phyloP scores from a whole-genome alignment of 345 rosid genomes.

The Arabis hirsuta region DNA sequence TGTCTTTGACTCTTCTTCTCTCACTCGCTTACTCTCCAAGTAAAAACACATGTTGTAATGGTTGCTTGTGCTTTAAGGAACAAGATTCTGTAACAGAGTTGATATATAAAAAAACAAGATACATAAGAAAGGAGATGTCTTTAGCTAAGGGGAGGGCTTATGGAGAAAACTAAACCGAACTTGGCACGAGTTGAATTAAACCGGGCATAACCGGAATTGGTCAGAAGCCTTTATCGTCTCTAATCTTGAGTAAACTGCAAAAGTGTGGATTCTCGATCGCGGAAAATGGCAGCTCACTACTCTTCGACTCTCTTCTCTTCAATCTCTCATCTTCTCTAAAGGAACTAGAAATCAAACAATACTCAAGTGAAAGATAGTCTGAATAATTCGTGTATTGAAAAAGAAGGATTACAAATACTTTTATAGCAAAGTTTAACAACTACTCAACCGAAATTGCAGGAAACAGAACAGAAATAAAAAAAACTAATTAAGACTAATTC shows the following conservation, averaged over 20 bases:
- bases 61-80: conserved; percentile 32
- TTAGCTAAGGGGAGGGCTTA: background rate
- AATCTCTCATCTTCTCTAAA: conserved; percentile 12
- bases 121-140: background rate
- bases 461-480: too few species aligned
- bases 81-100: background rate
- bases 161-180: background rate
- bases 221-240: conserved; percentile 12
- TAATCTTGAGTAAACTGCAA: background rate
- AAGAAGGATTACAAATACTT: too few species aligned
- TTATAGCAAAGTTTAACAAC: too few species aligned
- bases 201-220: background rate
- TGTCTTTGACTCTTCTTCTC: conserved; percentile 51
- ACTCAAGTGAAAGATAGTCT: too few species aligned
- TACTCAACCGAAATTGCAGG: too few species aligned
- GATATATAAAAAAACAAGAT: background rate
- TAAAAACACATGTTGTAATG: conserved; percentile 47
- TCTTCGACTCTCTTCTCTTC: conserved; percentile 33
- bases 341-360: too few species aligned
- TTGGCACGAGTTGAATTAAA: background rate
- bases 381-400: too few species aligned
- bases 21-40: conserved; percentile 58
- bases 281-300: too few species aligned
- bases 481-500: too few species aligned
- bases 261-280: conserved; percentile 12